phyloP scores from a whole-genome alignment of 257 asterid genomes.

The Cinchona pubescens region DNA sequence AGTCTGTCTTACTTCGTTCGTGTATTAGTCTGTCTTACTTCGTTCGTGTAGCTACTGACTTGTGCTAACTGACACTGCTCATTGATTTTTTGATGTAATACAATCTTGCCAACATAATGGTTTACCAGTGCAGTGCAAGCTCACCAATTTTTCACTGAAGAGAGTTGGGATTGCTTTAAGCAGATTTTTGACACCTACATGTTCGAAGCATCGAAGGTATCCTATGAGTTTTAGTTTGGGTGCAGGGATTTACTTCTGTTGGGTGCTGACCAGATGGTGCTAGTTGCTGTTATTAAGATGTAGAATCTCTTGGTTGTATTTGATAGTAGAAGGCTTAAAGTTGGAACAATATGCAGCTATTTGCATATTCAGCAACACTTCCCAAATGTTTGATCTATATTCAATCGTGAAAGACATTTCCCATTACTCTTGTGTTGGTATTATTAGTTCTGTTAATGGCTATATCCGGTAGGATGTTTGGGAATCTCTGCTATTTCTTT shows the following conservation, averaged over 20 bases:
- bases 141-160: conserved; percentile 86
- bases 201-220: conserved; percentile 96
- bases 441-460: background rate
- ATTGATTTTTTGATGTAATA: conserved; percentile 14
- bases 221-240: background rate
- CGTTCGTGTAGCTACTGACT: conserved; percentile 16
- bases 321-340: background rate
- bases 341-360: background rate
- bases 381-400: background rate
- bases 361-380: background rate
- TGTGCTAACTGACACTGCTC: conserved; percentile 15
- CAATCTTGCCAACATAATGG: conserved; percentile 55
- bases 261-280: too few species aligned
- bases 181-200: conserved; percentile 83
- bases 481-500: background rate
- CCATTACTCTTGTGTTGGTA: background rate
- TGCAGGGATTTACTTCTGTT: background rate
- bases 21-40: conserved; percentile 18
- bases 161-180: conserved; percentile 95
- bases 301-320: background rate
- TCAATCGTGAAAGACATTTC: background rate
- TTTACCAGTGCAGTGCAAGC: conserved; percentile 91
- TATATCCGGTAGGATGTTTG: background rate
- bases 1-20: conserved; percentile 14
- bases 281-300: background rate